These are phyloP conservation scores for Arthrobotrys sinensis DNA, from an alignment of 2,329 filamentous ascomycete genomes.

Conservation along the genomic window DNA sequence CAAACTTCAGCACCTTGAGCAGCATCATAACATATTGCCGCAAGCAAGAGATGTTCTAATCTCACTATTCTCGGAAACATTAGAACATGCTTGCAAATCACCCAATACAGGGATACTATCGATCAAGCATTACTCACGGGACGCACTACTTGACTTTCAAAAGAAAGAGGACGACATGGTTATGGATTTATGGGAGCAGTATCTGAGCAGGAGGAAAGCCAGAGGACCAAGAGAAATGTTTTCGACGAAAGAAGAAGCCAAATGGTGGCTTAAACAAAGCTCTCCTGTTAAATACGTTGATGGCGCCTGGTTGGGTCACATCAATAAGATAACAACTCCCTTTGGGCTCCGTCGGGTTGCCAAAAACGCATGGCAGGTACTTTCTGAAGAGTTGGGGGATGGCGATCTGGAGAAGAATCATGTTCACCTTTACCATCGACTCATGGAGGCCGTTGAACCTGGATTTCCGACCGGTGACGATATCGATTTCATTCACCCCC, in stretches of 20 bases:
- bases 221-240: slow-evolving; percentile 67
- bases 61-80: slow-evolving; percentile 66
- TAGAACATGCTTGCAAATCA: slow-evolving; percentile 62
- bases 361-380: slow-evolving; percentile 70
- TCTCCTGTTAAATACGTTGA: slow-evolving; percentile 71
- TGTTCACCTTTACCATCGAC: slow-evolving; percentile 66
- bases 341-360: slow-evolving; percentile 67
- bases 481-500: slow-evolving; percentile 65
- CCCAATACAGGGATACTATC: slow-evolving; percentile 65
- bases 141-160: slow-evolving; percentile 65
- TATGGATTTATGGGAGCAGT: slow-evolving; percentile 66
- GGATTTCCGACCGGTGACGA: slow-evolving; percentile 64
- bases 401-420: slow-evolving; percentile 70
- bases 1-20: slow-evolving; percentile 68
- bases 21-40: slow-evolving; percentile 66
- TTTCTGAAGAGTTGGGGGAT: slow-evolving; percentile 72
- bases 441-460: slow-evolving; percentile 65
- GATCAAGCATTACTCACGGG: slow-evolving; percentile 65
- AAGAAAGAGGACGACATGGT: slow-evolving; percentile 65
- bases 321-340: slow-evolving; percentile 69
- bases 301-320: slow-evolving; percentile 70
- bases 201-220: slow-evolving; percentile 66
- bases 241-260: slow-evolving; percentile 66
- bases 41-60: slow-evolving; percentile 66
- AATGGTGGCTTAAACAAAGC: slow-evolving; percentile 68